Conservation (phyloP, 2,329 filamentous ascomycete genomes). For the Penicillium brasilianum region DNA sequence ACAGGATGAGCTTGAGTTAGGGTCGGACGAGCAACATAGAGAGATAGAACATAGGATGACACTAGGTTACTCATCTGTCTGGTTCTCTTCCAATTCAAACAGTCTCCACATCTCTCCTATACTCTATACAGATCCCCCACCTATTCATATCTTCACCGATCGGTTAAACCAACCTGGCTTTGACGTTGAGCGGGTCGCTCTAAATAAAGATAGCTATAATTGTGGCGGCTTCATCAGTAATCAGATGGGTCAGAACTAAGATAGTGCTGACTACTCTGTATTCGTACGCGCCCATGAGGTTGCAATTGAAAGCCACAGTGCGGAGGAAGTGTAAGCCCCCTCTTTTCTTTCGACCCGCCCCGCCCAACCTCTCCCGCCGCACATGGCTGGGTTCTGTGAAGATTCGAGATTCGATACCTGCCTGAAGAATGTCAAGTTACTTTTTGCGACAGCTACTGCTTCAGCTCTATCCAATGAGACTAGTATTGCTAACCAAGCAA, state of each 20-base stretch:
- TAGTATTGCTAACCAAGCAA: constrained; percentile 8
- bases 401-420: not conserved
- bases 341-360: constrained; percentile 9
- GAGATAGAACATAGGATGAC: not conserved
- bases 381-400: not conserved
- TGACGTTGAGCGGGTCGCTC: not conserved
- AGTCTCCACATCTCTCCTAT: not conserved
- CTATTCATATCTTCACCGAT: not conserved
- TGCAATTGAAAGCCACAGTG: constrained; percentile 9
- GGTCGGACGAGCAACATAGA: not conserved
- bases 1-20: not conserved
- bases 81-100: not conserved
- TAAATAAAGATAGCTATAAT: constrained; percentile 1
- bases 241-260: constrained; percentile 13
- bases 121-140: no score
- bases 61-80: no score
- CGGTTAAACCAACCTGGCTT: not conserved
- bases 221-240: constrained; percentile 14
- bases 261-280: constrained; percentile 15
- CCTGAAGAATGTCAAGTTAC: constrained; percentile 10
- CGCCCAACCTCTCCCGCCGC: constrained; percentile 2
- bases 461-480: constrained; percentile 14
- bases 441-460: constrained; percentile 4
- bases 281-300: constrained; percentile 10
- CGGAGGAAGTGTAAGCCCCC: constrained; percentile 4